These are phyloP conservation scores for Odonthalia washingtoniensis DNA, from an alignment of 31 red algal genomes.

Conservation along the genomic window DNA sequence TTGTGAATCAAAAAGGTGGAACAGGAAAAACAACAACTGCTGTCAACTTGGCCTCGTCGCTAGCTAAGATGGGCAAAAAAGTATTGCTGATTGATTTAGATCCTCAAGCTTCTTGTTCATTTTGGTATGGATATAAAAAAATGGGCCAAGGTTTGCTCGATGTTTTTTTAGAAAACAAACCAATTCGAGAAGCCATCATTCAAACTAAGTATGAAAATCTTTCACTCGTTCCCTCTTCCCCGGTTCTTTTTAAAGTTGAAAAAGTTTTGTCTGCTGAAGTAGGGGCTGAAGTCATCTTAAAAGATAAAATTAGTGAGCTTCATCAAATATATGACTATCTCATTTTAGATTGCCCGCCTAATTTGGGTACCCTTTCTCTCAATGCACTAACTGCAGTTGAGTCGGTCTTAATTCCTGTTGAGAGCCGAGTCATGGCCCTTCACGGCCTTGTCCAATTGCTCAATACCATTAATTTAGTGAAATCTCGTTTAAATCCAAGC, in stretches of 20 bases:
- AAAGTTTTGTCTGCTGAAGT: neutral
- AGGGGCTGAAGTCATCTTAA: constrained; percentile 20
- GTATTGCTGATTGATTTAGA: constrained; percentile 43
- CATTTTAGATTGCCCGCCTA: constrained; percentile 28
- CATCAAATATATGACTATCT: constrained; percentile 14
- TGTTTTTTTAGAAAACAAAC: constrained; percentile 3
- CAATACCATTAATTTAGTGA: constrained; percentile 16
- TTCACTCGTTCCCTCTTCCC: constrained; percentile 13
- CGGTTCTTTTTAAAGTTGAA: constrained; percentile 9
- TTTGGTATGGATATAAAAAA: neutral
- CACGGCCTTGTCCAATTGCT: constrained; percentile 14
- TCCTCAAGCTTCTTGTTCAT: constrained; percentile 26
- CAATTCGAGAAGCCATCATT: constrained; percentile 15
- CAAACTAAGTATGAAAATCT: constrained; percentile 15
- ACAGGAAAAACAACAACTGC: constrained; percentile 39
- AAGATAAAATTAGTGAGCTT: constrained; percentile 3
- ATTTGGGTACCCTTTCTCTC: constrained; percentile 5
- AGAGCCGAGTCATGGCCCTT: constrained; percentile 5
- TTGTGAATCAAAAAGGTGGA: constrained; percentile 45
- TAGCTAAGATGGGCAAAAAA: constrained; percentile 23
- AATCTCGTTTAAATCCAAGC: constrained; percentile 12
- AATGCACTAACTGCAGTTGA: constrained; percentile 25
- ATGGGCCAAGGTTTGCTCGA: neutral
- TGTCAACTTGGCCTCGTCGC: constrained; percentile 16
- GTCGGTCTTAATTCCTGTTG: constrained; percentile 14